These are phyloP conservation scores for Cadophora luteo-olivacea DNA, from an alignment of 2,329 filamentous ascomycete species.

Conservation along the genomic window DNA sequence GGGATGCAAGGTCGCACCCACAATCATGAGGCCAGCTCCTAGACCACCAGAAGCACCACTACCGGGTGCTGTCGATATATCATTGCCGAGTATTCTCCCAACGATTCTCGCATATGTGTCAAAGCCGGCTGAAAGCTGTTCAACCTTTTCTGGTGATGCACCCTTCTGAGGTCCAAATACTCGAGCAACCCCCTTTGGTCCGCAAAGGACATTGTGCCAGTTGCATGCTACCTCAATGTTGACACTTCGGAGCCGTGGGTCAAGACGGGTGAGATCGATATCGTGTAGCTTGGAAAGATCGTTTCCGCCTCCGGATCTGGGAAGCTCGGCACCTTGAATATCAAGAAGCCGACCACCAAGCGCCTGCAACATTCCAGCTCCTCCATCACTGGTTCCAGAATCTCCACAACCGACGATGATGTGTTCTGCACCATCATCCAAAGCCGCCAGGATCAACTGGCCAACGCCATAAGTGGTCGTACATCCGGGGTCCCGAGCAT, in stretches of 20 bases:
- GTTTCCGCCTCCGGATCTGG: not conserved
- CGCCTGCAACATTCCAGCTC: constrained; percentile 8
- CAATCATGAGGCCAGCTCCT: constrained; percentile 5
- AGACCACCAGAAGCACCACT: constrained; percentile 2
- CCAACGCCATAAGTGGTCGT: constrained; percentile 9
- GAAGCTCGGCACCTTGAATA: constrained; percentile 1
- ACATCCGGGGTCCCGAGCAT: not conserved
- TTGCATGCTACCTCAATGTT: constrained; percentile 11
- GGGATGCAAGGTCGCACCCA: constrained; percentile 10
- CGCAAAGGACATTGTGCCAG: constrained; percentile 8
- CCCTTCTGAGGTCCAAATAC: constrained; percentile 9
- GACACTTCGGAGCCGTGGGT: constrained; percentile 5
- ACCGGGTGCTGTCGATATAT: not conserved
- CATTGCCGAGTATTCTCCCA: not conserved
- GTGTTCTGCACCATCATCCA: constrained; percentile 9
- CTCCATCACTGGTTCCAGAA: constrained; percentile 8
- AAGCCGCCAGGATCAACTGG: constrained; percentile 7
- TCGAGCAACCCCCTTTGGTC: constrained; percentile 10
- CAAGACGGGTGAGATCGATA: not conserved
- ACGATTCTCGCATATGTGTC: not conserved
- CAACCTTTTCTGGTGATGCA: constrained; percentile 1
- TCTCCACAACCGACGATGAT: constrained; percentile 9
- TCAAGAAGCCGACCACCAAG: constrained; percentile 7
- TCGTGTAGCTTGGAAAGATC: constrained; percentile 4
- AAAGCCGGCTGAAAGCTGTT: not conserved